These are phyloP conservation scores for Singerocomus inundabilis DNA, from an alignment of 1,284 basidiomycete species.

Conservation along the genomic window DNA sequence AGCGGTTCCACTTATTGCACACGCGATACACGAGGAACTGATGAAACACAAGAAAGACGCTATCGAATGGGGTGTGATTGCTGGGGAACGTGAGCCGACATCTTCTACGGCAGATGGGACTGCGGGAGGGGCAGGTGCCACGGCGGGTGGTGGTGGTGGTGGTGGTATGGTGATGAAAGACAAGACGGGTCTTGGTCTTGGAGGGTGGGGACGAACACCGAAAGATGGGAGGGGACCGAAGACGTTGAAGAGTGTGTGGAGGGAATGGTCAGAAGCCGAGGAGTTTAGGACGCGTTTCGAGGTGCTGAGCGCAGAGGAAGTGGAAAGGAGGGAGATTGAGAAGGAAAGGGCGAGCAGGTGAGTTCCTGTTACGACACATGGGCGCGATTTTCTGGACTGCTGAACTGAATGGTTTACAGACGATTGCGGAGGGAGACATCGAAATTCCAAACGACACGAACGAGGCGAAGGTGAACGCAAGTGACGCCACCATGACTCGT, in stretches of 20 bases:
- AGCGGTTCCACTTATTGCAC: conserved; percentile 84
- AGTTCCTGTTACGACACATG: conserved; percentile 23
- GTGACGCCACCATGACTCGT: neutral
- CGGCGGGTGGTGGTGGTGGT: conserved; percentile 5
- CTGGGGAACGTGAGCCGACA: conserved; percentile 44
- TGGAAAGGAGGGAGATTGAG: conserved; percentile 83
- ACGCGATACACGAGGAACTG: conserved; percentile 93
- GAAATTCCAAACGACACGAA: conserved; percentile 63
- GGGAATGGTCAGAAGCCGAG: conserved; percentile 91
- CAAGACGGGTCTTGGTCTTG: conserved; percentile 73
- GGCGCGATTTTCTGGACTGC: neutral
- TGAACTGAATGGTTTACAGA: conserved; percentile 35
- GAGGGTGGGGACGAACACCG: conserved; percentile 66
- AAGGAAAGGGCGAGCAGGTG: conserved; percentile 74
- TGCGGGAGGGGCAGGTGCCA: conserved; percentile 28
- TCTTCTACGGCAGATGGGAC: conserved; percentile 20
- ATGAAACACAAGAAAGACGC: conserved; percentile 94
- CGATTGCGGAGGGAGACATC: conserved; percentile 72
- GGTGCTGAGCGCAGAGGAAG: conserved; percentile 84
- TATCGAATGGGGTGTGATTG: conserved; percentile 88
- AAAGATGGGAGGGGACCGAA: conserved; percentile 77
- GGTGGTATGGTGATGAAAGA: conserved; percentile 56
- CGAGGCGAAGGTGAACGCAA: conserved; percentile 39
- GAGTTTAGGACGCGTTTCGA: conserved; percentile 92
- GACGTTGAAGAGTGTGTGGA: conserved; percentile 85